Percentiles rank a stretch among this genome's conserved stretches.
Conservation (phyloP, 2,329 filamentous ascomycete species). For the Domatiomyces catenatus region DNA sequence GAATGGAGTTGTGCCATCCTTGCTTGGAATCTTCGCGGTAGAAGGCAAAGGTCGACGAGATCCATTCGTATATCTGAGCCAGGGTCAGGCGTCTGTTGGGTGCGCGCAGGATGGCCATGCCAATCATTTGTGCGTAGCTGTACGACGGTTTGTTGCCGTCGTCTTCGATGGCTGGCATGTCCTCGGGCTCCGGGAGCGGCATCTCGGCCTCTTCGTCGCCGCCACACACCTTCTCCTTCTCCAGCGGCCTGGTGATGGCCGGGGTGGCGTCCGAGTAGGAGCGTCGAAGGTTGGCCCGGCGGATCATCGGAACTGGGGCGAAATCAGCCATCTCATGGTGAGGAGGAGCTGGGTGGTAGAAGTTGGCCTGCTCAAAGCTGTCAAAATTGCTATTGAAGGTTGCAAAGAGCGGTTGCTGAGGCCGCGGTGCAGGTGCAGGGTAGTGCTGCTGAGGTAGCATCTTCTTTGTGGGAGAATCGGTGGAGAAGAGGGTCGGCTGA, state of each 20-base stretch:
- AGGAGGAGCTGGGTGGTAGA: slow-evolving; percentile 24
- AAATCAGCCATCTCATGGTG: slow-evolving; percentile 33
- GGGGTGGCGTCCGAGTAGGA: slow-evolving; percentile 57
- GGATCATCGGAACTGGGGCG: slow-evolving; percentile 30
- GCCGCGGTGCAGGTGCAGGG: slow-evolving; percentile 23
- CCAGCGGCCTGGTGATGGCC: slow-evolving; percentile 52
- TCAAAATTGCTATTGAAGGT: slow-evolving; percentile 30
- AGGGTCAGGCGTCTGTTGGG: slow-evolving; percentile 71
- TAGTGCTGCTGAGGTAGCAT: slow-evolving; percentile 21
- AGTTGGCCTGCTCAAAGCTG: slow-evolving; percentile 35
- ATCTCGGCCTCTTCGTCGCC: slow-evolving; percentile 32
- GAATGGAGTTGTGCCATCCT: slow-evolving; percentile 98
- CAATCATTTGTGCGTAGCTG: slow-evolving; percentile 89
- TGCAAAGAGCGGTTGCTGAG: slow-evolving; percentile 33
- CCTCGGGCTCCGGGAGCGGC: slow-evolving; percentile 52
- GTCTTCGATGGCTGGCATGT: slow-evolving; percentile 70
- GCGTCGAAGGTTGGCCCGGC: slow-evolving; percentile 38
- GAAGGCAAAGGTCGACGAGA: slow-evolving; percentile 83
- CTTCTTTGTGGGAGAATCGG: slow-evolving; percentile 35
- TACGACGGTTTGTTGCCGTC: slow-evolving; percentile 79
- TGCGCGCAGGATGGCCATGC: slow-evolving; percentile 87
- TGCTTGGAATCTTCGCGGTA: slow-evolving; percentile 59
- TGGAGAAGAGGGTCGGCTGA: slow-evolving; percentile 27
- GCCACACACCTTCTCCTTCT: slow-evolving; percentile 48
- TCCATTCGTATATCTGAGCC: slow-evolving; percentile 97